These are phyloP conservation scores for Lachnum nothofagi DNA, from an alignment of 2,329 filamentous ascomycete species.

Conservation along the genomic window DNA sequence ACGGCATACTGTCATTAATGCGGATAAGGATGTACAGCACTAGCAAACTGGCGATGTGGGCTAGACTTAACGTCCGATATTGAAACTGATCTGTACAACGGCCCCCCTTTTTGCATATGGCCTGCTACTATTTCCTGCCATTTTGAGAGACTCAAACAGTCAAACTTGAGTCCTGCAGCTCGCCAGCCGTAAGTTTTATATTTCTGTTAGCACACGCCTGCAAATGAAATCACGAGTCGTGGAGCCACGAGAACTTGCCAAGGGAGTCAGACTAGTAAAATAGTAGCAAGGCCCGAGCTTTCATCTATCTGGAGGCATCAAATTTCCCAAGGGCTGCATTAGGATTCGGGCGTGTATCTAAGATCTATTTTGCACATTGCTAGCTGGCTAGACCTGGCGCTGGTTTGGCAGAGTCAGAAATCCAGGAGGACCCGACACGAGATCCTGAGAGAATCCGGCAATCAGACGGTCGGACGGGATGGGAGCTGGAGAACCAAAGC, in stretches of 20 bases:
- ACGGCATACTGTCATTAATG: background rate
- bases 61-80: background rate
- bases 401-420: constrained; percentile 15
- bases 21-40: background rate
- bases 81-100: background rate
- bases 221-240: background rate
- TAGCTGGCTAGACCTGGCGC: constrained; percentile 1
- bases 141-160: no score
- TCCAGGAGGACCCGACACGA: no score
- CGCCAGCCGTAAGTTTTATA: no score
- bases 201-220: no score
- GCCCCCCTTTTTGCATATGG: background rate
- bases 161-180: no score
- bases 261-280: no score
- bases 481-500: no score
- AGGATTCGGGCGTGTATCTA: constrained; percentile 8
- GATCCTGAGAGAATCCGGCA: no score
- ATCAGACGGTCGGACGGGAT: no score
- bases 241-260: no score
- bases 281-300: constrained; percentile 15
- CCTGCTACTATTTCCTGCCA: no score
- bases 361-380: background rate
- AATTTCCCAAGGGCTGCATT: constrained; percentile 19
- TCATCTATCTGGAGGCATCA: constrained; percentile 19
- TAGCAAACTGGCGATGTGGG: background rate